Evolutionary conservation across 768 basidiomycete species (phyloP).

Genomic region (Xerocomellus intermedius): DNA sequence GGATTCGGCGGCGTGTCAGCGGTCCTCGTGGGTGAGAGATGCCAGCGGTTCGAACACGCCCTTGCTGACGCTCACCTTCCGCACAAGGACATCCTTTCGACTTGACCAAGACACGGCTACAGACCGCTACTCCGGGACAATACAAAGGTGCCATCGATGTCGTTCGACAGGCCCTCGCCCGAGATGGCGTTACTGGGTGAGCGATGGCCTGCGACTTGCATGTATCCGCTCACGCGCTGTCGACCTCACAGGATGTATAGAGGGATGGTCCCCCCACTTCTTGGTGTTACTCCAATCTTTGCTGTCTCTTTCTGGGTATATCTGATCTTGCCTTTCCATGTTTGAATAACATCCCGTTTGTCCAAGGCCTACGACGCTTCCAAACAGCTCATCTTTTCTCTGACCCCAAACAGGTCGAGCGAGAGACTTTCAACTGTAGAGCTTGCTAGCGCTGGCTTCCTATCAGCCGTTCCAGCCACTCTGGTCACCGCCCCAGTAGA

Average conservation of each 20-base stretch:
- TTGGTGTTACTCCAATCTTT: conserved; percentile 97
- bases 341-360: conserved; percentile 8
- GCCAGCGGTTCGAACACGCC: background rate
- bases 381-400: conserved; percentile 75
- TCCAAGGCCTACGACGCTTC: conserved; percentile 88
- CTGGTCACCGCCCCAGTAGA: conserved; percentile 95
- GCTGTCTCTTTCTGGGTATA: conserved; percentile 95
- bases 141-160: conserved; percentile 95
- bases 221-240: conserved; percentile 1
- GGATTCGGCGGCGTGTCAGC: conserved; percentile 88
- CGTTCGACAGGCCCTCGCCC: conserved; percentile 85
- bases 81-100: conserved; percentile 92
- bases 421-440: conserved; percentile 68
- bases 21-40: conserved; percentile 79
- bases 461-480: conserved; percentile 91
- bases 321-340: background rate
- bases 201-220: background rate
- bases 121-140: conserved; percentile 84
- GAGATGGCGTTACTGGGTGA: conserved; percentile 87
- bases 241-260: conserved; percentile 66
- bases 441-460: conserved; percentile 89
- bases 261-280: conserved; percentile 88
- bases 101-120: conserved; percentile 92
- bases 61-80: conserved; percentile 7
- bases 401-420: conserved; percentile 75